phyloP scores from a whole-genome alignment of 1,284 basidiomycete genomes.

The Trichosporon coremiiforme region DNA sequence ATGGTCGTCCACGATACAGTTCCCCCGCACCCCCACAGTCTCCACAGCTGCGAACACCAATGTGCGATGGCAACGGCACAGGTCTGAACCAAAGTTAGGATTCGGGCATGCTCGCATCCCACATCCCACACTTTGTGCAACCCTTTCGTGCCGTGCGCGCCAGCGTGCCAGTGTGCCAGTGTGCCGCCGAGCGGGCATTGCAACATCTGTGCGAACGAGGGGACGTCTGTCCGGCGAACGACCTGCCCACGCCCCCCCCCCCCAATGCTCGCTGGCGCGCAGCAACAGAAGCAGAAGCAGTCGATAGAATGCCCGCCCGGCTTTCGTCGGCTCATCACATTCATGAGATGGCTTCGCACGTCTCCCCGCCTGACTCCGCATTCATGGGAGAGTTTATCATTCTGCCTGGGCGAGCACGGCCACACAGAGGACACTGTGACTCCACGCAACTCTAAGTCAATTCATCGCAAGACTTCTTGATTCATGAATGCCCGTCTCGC shows the following conservation, averaged over 20 bases:
- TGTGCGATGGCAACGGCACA: conserved; percentile 1
- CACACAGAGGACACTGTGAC: background rate
- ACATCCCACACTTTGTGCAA: conserved; percentile 9
- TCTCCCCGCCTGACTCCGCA: background rate
- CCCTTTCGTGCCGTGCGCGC: background rate
- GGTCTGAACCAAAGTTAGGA: conserved; percentile 5
- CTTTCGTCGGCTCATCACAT: background rate
- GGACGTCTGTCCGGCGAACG: background rate
- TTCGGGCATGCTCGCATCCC: background rate
- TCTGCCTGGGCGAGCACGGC: background rate
- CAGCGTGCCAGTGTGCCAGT: no score
- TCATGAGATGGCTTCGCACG: background rate
- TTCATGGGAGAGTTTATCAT: background rate
- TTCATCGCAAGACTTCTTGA: background rate
- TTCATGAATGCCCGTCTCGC: background rate
- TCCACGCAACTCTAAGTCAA: conserved; percentile 2
- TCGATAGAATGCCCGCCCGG: background rate
- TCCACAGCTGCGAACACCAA: background rate
- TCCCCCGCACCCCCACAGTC: background rate
- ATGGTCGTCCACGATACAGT: background rate
- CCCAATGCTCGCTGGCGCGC: background rate
- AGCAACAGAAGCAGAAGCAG: background rate
- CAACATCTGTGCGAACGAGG: background rate
- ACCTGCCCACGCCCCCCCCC: background rate
- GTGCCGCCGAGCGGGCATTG: background rate